Percentiles rank a stretch among this genome's conserved stretches.
Conservation (phyloP, 495 filamentous ascomycete species). For the Penicillium goetzii region DNA sequence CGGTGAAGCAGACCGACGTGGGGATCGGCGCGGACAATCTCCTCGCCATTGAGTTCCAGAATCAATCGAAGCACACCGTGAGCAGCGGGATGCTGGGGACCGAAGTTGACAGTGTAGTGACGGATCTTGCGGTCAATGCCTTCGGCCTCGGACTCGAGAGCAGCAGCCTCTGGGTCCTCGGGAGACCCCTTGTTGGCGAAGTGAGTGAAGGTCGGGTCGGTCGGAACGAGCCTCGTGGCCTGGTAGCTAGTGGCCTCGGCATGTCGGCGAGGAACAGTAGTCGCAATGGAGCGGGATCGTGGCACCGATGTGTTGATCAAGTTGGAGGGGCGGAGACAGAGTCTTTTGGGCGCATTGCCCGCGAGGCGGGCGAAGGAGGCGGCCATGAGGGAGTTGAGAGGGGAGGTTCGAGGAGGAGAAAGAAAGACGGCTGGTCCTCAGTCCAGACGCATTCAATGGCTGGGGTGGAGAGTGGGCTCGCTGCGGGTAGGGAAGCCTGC, state of each 20-base stretch:
- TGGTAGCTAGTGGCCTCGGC: constrained; percentile 60
- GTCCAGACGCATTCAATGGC: constrained; percentile 50
- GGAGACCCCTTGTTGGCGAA: constrained; percentile 52
- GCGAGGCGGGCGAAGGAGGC: constrained; percentile 66
- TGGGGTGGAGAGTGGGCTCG: constrained; percentile 34
- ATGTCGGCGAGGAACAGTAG: constrained; percentile 64
- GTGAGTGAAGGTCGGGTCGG: constrained; percentile 59
- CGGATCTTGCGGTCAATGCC: constrained; percentile 82
- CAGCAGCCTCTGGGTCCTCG: constrained; percentile 45
- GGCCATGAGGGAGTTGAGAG: constrained; percentile 58
- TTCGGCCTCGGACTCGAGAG: constrained; percentile 55
- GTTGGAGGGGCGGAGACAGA: constrained; percentile 59
- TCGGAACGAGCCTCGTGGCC: constrained; percentile 61
- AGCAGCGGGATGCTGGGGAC: constrained; percentile 97
- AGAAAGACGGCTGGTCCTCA: constrained; percentile 41
- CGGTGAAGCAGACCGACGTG: constrained; percentile 96
- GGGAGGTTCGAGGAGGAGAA: constrained; percentile 32
- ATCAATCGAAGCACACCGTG: constrained; percentile 98
- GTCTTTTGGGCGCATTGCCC: constrained; percentile 65
- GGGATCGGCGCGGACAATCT: constrained; percentile 94
- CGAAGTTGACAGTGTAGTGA: constrained; percentile 99
- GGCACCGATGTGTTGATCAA: constrained; percentile 43
- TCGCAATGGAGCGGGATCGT: constrained; percentile 67
- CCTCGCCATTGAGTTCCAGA: constrained; percentile 95
- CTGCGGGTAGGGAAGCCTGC: constrained; percentile 40